phyloP scores from a whole-genome alignment of 768 basidiomycete genomes.

The Calocybe indica region DNA sequence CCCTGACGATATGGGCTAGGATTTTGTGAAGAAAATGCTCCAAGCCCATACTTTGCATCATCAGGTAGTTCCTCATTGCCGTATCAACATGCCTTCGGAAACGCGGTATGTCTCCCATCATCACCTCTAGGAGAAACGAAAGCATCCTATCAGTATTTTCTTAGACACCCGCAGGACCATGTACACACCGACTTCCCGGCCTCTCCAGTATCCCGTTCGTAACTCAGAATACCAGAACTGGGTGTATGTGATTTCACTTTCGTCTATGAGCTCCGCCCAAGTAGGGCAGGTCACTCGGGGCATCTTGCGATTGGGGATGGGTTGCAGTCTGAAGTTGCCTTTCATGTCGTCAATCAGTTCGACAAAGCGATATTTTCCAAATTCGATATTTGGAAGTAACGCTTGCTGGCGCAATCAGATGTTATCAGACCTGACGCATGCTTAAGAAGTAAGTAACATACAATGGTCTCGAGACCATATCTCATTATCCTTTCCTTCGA shows the following conservation, averaged over 20 bases:
- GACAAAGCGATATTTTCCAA: conserved; percentile 29
- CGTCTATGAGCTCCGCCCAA: conserved; percentile 30
- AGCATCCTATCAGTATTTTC: not conserved
- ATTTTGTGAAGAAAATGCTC: conserved; percentile 20
- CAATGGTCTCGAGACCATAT: no score
- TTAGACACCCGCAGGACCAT: no score
- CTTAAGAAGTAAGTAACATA: no score
- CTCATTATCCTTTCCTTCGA: no score
- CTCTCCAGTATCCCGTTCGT: conserved; percentile 31
- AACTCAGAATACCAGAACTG: conserved; percentile 20
- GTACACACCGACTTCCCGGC: conserved; percentile 26
- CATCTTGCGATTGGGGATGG: not conserved
- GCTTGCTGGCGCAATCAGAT: no score
- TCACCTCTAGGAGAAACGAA: conserved; percentile 19
- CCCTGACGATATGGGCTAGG: conserved; percentile 25
- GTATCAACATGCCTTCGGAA: conserved; percentile 18
- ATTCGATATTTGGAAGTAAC: conserved; percentile 19
- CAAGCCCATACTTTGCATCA: conserved; percentile 25
- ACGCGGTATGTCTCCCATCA: conserved; percentile 21
- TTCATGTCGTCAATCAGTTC: conserved; percentile 20
- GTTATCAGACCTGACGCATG: no score
- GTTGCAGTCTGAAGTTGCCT: conserved; percentile 15
- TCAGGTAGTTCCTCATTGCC: conserved; percentile 22
- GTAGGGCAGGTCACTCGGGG: conserved; percentile 21
- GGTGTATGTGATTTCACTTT: conserved; percentile 28